Evolutionary conservation across 352 stramenopile genomes (phyloP).

Genomic region (Peronospora tabacina): DNA sequence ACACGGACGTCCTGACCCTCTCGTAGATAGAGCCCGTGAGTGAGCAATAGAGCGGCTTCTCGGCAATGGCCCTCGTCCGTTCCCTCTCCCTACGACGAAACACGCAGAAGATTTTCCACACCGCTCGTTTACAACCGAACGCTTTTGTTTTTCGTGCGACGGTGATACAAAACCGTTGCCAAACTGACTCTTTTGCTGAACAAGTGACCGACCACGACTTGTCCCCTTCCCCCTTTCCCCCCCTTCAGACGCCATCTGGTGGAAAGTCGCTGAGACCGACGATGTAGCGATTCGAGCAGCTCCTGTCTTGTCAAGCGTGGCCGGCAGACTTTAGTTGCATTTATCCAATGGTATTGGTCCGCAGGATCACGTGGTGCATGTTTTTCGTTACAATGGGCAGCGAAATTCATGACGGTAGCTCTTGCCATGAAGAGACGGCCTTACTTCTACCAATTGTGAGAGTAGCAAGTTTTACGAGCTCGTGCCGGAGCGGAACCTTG

Average conservation of each 20-base stretch:
- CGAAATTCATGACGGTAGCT: not conserved
- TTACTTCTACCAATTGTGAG: not conserved
- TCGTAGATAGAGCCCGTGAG: constrained; percentile 16
- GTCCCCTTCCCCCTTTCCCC: not conserved
- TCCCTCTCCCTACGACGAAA: constrained; percentile 12
- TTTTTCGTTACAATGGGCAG: constrained; percentile 10
- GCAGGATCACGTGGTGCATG: not conserved
- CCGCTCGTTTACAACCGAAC: constrained; percentile 19
- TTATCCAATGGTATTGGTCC: not conserved
- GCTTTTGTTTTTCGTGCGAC: not conserved
- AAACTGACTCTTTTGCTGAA: constrained; percentile 25
- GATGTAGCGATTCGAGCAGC: constrained; percentile 4
- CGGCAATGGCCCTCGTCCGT: constrained; percentile 6
- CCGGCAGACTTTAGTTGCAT: not conserved
- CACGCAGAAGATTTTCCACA: constrained; percentile 22
- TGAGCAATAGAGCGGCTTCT: constrained; percentile 19
- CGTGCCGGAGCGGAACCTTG: not conserved
- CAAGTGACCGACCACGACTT: constrained; percentile 5
- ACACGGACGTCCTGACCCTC: constrained; percentile 1
- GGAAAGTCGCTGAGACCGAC: constrained; percentile 10
- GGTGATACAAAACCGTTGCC: constrained; percentile 8
- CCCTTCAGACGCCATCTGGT: not conserved
- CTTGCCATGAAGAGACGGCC: not conserved
- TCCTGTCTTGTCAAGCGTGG: not conserved
- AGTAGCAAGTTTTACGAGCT: not conserved